phyloP scores from a whole-genome alignment of 306 rosid species.

The Citrullus mucosospermus region DNA sequence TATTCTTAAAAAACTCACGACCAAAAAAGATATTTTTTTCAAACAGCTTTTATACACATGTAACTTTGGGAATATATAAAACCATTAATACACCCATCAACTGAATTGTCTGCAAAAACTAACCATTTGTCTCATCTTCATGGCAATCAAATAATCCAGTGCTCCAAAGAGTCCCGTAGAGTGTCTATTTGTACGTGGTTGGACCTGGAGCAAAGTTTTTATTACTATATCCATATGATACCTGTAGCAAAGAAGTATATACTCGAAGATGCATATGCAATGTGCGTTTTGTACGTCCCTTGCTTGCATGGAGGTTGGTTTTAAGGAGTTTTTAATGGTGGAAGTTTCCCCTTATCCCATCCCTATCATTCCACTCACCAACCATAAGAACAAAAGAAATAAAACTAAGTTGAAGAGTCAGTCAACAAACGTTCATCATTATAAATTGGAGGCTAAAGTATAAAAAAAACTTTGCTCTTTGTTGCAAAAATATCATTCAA shows the following conservation, averaged over 20 bases:
- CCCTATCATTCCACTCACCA: background rate
- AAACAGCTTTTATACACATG: no score
- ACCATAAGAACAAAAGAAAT: background rate
- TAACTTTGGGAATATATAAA: background rate
- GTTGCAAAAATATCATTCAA: no score
- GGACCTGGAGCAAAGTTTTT: slow-evolving; percentile 10
- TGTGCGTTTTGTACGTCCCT: background rate
- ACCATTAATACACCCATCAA: background rate
- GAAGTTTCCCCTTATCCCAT: background rate
- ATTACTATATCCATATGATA: slow-evolving; percentile 11
- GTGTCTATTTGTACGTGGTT: slow-evolving; percentile 8
- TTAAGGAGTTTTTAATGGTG: background rate
- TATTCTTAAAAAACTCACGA: no score
- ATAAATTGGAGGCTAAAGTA: no score
- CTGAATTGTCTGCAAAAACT: background rate
- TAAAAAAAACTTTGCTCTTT: no score
- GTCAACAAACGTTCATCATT: no score
- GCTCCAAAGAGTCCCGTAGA: slow-evolving; percentile 40
- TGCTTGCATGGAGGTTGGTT: background rate
- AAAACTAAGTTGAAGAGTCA: background rate
- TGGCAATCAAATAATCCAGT: slow-evolving; percentile 50
- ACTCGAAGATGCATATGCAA: background rate
- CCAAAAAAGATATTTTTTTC: no score
- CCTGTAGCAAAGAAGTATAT: background rate
- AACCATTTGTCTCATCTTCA: slow-evolving; percentile 53